phyloP scores from a whole-genome alignment of 163 green algal genomes.

The Volvox carteri region DNA sequence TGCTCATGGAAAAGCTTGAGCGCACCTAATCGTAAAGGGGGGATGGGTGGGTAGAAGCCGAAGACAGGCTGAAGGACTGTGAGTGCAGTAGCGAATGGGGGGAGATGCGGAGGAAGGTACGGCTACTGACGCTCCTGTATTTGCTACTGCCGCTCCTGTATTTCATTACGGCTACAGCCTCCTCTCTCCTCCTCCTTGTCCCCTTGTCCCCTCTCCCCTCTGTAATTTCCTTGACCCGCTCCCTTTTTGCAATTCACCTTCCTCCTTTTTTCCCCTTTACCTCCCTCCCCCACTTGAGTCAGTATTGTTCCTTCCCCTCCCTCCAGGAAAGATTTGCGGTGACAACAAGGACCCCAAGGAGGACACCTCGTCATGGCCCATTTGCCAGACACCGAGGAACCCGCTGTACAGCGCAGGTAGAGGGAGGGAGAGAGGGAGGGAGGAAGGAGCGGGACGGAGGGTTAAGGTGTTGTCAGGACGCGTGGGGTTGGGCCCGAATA shows the following conservation, averaged over 20 bases:
- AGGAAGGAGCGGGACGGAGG: background rate
- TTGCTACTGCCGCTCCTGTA: too few species aligned
- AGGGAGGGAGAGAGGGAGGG: background rate
- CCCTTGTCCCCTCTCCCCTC: too few species aligned
- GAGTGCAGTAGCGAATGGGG: background rate
- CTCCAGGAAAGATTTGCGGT: slow-evolving; percentile 65
- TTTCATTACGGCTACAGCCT: too few species aligned
- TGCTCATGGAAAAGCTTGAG: too few species aligned
- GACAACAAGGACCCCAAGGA: slow-evolving; percentile 62
- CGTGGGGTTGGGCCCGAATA: too few species aligned
- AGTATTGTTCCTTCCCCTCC: background rate
- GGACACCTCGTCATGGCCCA: slow-evolving; percentile 40
- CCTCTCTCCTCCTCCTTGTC: too few species aligned
- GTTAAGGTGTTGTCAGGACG: too few species aligned
- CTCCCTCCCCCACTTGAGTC: background rate
- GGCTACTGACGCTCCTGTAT: too few species aligned
- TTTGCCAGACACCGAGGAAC: slow-evolving; percentile 67
- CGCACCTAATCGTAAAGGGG: too few species aligned
- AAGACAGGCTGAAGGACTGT: background rate
- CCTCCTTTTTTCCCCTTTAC: background rate
- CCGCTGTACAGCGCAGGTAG: slow-evolving; percentile 67
- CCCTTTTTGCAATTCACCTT: background rate
- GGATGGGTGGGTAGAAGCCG: background rate
- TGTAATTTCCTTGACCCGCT: background rate
- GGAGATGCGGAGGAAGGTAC: background rate